phyloP scores from a whole-genome alignment of 371 early-diverging fungal species.

The Umbelopsis sp. region DNA sequence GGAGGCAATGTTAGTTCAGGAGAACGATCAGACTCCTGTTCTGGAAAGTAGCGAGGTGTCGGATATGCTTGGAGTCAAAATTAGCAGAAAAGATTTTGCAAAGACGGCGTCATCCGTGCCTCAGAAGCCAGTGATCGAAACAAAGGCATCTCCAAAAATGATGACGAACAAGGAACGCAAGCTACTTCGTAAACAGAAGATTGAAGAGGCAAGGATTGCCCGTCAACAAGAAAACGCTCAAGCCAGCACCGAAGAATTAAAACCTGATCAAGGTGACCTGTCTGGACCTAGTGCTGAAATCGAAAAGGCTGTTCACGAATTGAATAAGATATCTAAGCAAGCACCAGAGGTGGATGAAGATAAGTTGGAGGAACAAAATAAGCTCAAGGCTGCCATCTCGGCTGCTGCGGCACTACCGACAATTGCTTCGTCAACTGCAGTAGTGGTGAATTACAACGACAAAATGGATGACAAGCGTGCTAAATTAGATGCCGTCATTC shows the following conservation, averaged over 20 bases:
- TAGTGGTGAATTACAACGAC: constrained; percentile 49
- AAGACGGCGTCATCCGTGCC: constrained; percentile 23
- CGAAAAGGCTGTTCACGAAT: constrained; percentile 22
- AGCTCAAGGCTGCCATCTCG: constrained; percentile 34
- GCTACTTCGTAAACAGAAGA: constrained; percentile 22
- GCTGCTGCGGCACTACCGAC: constrained; percentile 28
- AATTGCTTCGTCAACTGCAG: constrained; percentile 1
- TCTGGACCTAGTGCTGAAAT: constrained; percentile 7
- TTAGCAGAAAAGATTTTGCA: constrained; percentile 22
- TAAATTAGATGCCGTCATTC: constrained; percentile 55
- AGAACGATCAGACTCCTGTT: not conserved
- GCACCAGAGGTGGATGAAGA: constrained; percentile 36
- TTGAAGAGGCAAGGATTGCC: constrained; percentile 12
- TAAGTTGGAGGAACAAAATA: constrained; percentile 27
- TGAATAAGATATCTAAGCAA: constrained; percentile 21
- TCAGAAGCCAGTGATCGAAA: constrained; percentile 25
- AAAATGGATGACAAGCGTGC: constrained; percentile 56
- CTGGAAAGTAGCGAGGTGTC: constrained; percentile 15
- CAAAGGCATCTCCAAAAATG: constrained; percentile 3
- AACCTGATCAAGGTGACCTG: not conserved
- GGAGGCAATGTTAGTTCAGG: constrained; percentile 23
- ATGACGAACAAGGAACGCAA: constrained; percentile 24
- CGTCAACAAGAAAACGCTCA: constrained; percentile 25
- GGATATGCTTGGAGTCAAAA: constrained; percentile 21
- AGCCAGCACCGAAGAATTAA: not conserved